Conservation (phyloP, 2,329 filamentous ascomycete species). For the Aspergillus melleus region DNA sequence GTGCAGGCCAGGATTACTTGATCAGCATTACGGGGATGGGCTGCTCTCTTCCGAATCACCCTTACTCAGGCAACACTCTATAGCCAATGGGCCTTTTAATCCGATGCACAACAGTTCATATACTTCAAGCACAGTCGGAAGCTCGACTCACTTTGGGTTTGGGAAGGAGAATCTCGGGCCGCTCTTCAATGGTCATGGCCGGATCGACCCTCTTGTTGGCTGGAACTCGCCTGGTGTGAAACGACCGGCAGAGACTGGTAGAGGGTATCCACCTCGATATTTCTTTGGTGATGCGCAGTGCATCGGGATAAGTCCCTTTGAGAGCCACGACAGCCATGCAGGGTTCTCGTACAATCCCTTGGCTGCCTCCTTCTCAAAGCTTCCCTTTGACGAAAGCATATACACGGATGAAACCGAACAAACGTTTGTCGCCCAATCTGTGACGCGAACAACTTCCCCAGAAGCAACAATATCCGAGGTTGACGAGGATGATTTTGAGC, state of each 20-base stretch:
- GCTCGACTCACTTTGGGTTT: conserved; percentile 9
- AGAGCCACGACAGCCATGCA: conserved; percentile 24
- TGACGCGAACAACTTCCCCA: conserved; percentile 26
- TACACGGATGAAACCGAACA: conserved; percentile 19
- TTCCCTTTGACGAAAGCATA: conserved; percentile 22
- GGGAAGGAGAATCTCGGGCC: conserved; percentile 45
- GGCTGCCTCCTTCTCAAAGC: conserved; percentile 25
- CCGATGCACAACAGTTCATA: conserved; percentile 16
- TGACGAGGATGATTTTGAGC: conserved; percentile 33
- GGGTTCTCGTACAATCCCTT: conserved; percentile 37
- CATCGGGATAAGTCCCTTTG: conserved; percentile 23
- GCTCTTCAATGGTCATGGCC: conserved; percentile 25
- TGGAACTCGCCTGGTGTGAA: conserved; percentile 29
- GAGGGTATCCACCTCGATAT: conserved; percentile 25
- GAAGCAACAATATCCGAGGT: conserved; percentile 38
- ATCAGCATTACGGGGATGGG: conserved; percentile 10
- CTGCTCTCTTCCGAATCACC: conserved; percentile 21
- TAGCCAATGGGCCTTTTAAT: conserved; percentile 8
- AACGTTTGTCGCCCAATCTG: conserved; percentile 16
- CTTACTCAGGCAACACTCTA: conserved; percentile 18
- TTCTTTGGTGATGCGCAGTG: conserved; percentile 26
- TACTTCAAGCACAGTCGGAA: conserved; percentile 11
- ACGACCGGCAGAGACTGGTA: conserved; percentile 15
- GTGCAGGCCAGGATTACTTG: conserved; percentile 8
- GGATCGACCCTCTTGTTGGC: conserved; percentile 24